These are phyloP conservation scores for Pleodorina starrii DNA, from an alignment of 139 green algal species.

Conservation along the genomic window DNA sequence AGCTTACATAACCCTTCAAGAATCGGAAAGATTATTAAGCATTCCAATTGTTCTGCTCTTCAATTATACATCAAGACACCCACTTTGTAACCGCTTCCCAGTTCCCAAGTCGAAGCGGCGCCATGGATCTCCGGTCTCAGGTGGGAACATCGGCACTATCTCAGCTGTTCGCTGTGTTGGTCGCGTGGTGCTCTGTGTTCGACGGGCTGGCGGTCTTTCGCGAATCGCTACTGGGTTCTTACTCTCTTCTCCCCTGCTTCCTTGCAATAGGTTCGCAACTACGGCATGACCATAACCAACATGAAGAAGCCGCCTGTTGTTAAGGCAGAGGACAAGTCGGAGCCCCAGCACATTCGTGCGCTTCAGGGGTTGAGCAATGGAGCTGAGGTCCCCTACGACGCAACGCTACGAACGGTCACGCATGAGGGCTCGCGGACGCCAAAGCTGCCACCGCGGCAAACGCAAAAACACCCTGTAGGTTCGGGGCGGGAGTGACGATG, in stretches of 20 bases:
- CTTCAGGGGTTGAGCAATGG: slow-evolving; percentile 51
- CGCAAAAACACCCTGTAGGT: slow-evolving; percentile 51
- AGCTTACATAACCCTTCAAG: background rate
- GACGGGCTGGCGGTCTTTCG: too few relatives aligned
- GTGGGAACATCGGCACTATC: slow-evolving; percentile 3
- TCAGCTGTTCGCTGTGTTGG: too few relatives aligned
- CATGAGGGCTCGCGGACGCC: slow-evolving; percentile 42
- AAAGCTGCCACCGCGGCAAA: slow-evolving; percentile 41
- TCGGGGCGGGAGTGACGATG: too few relatives aligned
- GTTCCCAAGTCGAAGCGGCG: too few relatives aligned
- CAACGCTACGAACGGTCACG: slow-evolving; percentile 36
- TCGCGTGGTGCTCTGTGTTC: too few relatives aligned
- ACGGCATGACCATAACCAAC: slow-evolving; percentile 11
- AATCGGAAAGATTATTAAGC: background rate
- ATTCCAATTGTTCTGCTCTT: too few relatives aligned
- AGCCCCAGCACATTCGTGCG: slow-evolving; percentile 27
- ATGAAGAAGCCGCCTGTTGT: background rate
- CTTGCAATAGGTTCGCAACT: slow-evolving; percentile 33
- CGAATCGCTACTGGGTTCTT: too few relatives aligned
- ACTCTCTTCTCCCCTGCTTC: too few relatives aligned
- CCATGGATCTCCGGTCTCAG: slow-evolving; percentile 18
- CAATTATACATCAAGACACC: too few relatives aligned
- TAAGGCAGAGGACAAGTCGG: slow-evolving; percentile 43
- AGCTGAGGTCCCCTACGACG: slow-evolving; percentile 32
- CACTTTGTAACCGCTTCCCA: too few relatives aligned